Percentiles rank a stretch among this genome's conserved stretches.
Conservation (phyloP, 2,329 filamentous ascomycete species). For the Fusarium citri region DNA sequence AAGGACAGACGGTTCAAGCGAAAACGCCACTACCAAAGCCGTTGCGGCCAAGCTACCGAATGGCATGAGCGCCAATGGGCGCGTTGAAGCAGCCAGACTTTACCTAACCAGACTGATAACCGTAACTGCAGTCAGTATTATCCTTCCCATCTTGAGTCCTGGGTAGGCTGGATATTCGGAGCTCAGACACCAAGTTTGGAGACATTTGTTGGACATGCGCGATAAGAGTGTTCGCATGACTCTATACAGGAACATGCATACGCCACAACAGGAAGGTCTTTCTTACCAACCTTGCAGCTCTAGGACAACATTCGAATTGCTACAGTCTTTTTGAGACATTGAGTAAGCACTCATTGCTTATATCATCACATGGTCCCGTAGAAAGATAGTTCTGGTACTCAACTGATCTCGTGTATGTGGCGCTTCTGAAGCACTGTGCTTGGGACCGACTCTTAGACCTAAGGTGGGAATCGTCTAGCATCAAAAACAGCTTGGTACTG, state of each 20-base stretch:
- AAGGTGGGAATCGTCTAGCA: fast-evolving
- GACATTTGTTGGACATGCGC: neutral
- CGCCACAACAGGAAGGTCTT: neutral
- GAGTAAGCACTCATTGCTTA: too few species aligned
- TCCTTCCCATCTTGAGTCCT: neutral
- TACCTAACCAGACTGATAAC: neutral
- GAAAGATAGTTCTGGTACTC: neutral
- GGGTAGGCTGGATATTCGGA: neutral
- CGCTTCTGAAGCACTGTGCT: neutral
- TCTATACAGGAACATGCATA: neutral
- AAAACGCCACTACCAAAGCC: neutral
- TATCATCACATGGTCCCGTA: neutral
- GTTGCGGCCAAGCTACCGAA: neutral
- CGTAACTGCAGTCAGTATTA: neutral
- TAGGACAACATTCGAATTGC: neutral
- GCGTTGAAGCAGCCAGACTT: neutral
- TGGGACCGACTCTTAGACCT: fast-evolving
- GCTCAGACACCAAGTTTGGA: too few species aligned
- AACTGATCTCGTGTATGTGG: neutral
- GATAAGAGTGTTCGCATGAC: neutral
- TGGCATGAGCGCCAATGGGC: neutral
- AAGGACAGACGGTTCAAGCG: neutral
- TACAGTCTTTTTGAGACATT: neutral
- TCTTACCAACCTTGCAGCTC: neutral
- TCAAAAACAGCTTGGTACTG: neutral